phyloP scores from a whole-genome alignment of 768 basidiomycete genomes.

The Leucosporidium yakuticum region DNA sequence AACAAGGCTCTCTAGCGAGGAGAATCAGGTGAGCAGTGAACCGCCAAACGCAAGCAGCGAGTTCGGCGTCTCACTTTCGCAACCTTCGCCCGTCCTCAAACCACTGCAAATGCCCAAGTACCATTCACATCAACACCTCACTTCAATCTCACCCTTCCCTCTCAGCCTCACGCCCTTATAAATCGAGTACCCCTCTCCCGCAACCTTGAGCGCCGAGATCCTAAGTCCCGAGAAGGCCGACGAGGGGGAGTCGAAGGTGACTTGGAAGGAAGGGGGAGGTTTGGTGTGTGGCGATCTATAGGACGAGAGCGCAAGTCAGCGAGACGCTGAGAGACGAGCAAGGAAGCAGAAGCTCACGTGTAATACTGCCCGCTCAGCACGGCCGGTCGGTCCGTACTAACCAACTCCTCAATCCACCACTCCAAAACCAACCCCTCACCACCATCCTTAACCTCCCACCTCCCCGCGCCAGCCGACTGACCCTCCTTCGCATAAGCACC shows the following conservation, averaged over 20 bases:
- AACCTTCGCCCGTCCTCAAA: too few species aligned
- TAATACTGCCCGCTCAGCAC: constrained; percentile 20
- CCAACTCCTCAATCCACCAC: constrained; percentile 18
- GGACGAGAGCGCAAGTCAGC: neutral
- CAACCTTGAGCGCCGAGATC: constrained; percentile 16
- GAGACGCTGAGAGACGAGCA: neutral
- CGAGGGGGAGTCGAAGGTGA: constrained; percentile 18
- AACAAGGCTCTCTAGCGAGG: too few species aligned
- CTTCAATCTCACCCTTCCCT: constrained; percentile 19
- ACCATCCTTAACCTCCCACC: constrained; percentile 17
- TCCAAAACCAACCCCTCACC: constrained; percentile 4
- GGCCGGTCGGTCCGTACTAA: constrained; percentile 19
- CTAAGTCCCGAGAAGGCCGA: constrained; percentile 24
- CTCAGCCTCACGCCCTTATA: constrained; percentile 32
- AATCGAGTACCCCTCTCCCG: constrained; percentile 19
- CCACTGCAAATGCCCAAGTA: too few species aligned
- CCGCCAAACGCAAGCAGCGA: too few species aligned
- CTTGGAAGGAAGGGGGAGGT: constrained; percentile 10
- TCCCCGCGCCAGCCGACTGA: constrained; percentile 20
- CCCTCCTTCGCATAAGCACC: constrained; percentile 8
- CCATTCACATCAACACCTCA: constrained; percentile 6
- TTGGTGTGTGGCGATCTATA: too few species aligned
- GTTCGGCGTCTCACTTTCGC: too few species aligned
- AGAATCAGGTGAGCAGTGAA: too few species aligned
- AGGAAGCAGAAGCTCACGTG: constrained; percentile 2